Evolutionary conservation across 1,284 basidiomycete species (phyloP).

Genomic region (Cryptococcus amylolentus): DNA sequence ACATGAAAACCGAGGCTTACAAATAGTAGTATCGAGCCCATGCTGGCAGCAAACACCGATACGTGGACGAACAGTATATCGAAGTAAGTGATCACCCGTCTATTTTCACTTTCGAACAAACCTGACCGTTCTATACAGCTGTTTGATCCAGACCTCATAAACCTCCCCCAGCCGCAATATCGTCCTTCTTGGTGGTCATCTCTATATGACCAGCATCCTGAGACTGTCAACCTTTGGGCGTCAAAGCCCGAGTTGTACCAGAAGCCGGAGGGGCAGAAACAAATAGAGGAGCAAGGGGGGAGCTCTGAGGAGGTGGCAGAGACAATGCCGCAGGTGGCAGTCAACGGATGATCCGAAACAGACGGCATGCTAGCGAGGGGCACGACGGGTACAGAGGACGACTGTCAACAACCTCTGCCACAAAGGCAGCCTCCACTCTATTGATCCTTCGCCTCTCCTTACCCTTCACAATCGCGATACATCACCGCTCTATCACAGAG

Average conservation of each 20-base stretch:
- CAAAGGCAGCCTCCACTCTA: too few relatives aligned
- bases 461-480: too few relatives aligned
- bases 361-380: too few relatives aligned
- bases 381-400: too few relatives aligned
- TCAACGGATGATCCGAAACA: too few relatives aligned
- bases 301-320: too few relatives aligned
- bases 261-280: not conserved
- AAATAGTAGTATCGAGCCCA: slow-evolving; percentile 39
- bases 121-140: slow-evolving; percentile 18
- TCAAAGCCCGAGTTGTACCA: not conserved
- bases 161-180: slow-evolving; percentile 31
- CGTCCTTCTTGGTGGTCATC: slow-evolving; percentile 36
- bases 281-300: too few relatives aligned
- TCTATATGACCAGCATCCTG: not conserved
- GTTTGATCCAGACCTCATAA: slow-evolving; percentile 46
- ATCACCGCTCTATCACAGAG: too few relatives aligned
- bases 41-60: slow-evolving; percentile 44
- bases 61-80: slow-evolving; percentile 49
- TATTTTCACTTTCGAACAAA: too few relatives aligned
- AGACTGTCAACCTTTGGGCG: not conserved
- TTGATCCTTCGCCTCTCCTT: too few relatives aligned
- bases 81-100: slow-evolving; percentile 29
- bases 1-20: not conserved
- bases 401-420: too few relatives aligned
- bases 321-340: too few relatives aligned